phyloP scores from a whole-genome alignment of 2,329 filamentous ascomycete species.

The Pseudogymnoascus sp. region DNA sequence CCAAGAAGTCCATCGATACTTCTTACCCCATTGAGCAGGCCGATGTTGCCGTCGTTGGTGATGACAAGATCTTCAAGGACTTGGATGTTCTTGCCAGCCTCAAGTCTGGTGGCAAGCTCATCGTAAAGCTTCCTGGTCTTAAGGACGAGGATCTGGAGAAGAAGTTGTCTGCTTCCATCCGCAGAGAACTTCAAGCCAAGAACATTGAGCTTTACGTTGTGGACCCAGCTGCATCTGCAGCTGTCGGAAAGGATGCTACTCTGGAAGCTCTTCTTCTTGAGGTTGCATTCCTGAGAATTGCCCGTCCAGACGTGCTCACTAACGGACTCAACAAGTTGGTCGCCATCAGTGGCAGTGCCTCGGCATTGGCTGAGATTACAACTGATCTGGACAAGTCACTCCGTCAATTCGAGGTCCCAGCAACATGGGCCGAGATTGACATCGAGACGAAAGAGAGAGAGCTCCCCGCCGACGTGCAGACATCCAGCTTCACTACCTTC shows the following conservation, averaged over 20 bases:
- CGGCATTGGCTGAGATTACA: constrained; percentile 46
- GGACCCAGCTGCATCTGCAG: constrained; percentile 60
- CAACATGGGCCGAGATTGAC: constrained; percentile 68
- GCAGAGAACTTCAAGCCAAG: constrained; percentile 64
- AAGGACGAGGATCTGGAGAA: constrained; percentile 90
- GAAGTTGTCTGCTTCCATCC: constrained; percentile 62
- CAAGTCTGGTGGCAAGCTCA: constrained; percentile 61
- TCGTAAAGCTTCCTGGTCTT: constrained; percentile 68
- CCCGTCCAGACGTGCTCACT: constrained; percentile 56
- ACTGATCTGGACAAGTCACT: constrained; percentile 64
- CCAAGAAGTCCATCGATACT: constrained; percentile 74
- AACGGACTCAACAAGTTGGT: constrained; percentile 60
- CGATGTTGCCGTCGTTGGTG: constrained; percentile 69
- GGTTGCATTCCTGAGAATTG: constrained; percentile 73
- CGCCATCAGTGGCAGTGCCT: constrained; percentile 45
- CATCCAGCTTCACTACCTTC: constrained; percentile 77
- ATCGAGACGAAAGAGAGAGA: constrained; percentile 44
- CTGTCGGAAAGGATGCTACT: constrained; percentile 55
- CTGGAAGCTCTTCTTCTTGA: constrained; percentile 64
- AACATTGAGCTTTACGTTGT: constrained; percentile 65
- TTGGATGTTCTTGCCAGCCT: constrained; percentile 65
- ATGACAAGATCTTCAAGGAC: constrained; percentile 70
- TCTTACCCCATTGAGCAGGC: constrained; percentile 74
- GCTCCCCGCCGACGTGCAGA: constrained; percentile 57
- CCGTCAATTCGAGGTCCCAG: constrained; percentile 65